A percentile compares a stretch with the other conserved stretches of the same genome.
These are phyloP conservation scores for Chlamydomonas asymmetrica DNA, from an alignment of 139 green algal genomes.

Conservation along the genomic window DNA sequence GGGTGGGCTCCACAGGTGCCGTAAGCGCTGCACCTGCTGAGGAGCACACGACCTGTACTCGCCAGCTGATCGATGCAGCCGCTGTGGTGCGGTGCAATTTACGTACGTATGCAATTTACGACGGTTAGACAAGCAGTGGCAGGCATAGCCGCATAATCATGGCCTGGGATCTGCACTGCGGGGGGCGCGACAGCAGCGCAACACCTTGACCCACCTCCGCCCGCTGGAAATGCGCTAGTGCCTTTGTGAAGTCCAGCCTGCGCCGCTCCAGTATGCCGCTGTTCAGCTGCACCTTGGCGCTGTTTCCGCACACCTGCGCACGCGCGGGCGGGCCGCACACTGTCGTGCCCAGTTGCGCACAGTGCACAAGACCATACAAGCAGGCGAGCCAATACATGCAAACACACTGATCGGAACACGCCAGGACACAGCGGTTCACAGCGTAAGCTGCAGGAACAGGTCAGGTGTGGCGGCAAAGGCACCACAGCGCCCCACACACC, in stretches of 20 bases:
- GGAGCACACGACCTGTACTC: too few species aligned
- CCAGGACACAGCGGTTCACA: neutral
- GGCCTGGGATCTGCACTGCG: too few species aligned
- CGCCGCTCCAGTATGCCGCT: conserved; percentile 70
- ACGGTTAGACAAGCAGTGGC: too few species aligned
- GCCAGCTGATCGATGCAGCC: too few species aligned
- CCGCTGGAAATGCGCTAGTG: conserved; percentile 61
- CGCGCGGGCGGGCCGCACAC: neutral
- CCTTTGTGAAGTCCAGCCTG: conserved; percentile 30
- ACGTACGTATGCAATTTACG: too few species aligned
- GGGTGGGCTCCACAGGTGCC: too few species aligned
- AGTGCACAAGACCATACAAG: neutral
- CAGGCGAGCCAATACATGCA: neutral
- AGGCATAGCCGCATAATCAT: too few species aligned
- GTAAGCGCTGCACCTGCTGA: too few species aligned
- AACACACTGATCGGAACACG: neutral
- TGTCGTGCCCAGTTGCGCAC: neutral
- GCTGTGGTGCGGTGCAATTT: too few species aligned
- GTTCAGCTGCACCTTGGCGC: conserved; percentile 83
- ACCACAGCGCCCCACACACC: conserved; percentile 20
- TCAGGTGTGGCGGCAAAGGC: neutral
- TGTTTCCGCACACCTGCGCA: conserved; percentile 62
- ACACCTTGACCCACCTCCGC: too few species aligned
- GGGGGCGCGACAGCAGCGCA: too few species aligned
- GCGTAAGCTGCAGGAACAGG: neutral